Base-by-base conservation (phyloP, 495 filamentous ascomycete species). In the Hypomontagnella monticulosa region DNA sequence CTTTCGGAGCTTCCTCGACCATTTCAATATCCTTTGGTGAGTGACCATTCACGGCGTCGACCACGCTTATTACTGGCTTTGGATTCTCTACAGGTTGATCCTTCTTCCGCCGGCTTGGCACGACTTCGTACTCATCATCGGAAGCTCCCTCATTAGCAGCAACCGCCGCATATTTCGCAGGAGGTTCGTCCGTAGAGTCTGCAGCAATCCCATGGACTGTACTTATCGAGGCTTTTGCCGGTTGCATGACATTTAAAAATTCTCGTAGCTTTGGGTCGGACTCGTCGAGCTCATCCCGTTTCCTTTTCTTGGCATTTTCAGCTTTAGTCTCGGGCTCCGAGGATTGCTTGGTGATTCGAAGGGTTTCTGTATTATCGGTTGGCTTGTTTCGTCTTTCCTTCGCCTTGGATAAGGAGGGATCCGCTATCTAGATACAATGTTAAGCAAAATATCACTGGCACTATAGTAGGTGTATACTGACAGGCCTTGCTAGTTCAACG, bases 401-500 rank as follows among this genome's bases (percentile, higher is more conserved):
- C 4, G 32, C 33, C 46, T 58, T 67, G 4, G 48, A 42, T 9
- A 68, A 63, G 9, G 75, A 73, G 7, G 71, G 63, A 64, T 77
- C 75, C 53, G 69, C 58, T 55, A 77, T 75, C 75, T 77, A 52
- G 10, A 40, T 53, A 38, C 9, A 37, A 11, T 49, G 34, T 46
- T 54, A 60, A 37, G 10, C 14, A 10, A 10, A 40, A 49, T 47
- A 49, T 40, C 43, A 49, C n/a, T n/a, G 10, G 5, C 36, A 33
- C 38, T 19, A 40, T 64, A 9, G 16, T 32, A 15, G 41, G 41
- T 41, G 0, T n/a, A 20, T 34, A 74, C 88, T 71, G 84, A 95
- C 91, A 64, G 95, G 89, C 67, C 87, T 88, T 65, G 95, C 96
- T 73, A 97, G 80, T 81, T 98, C 96, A 67, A 97, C 95, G 20